Conservation (phyloP, 2,329 filamentous ascomycete genomes). For the Trichoderma oligosporum region DNA sequence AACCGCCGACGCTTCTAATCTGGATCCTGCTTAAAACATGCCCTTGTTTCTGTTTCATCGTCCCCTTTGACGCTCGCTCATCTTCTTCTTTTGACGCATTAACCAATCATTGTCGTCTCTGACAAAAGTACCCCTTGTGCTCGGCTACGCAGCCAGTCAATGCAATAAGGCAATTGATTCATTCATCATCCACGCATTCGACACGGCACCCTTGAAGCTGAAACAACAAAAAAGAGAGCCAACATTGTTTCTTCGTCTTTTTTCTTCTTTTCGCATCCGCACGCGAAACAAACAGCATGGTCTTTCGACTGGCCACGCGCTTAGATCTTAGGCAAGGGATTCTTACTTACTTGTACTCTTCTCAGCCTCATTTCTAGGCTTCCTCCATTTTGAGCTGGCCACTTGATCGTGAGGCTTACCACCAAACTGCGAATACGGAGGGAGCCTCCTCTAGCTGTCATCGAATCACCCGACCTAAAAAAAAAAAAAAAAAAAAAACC, state of each 20-base stretch:
- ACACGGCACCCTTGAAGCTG: conserved; percentile 13
- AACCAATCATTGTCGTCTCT: conserved; percentile 14
- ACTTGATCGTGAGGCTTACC: not conserved
- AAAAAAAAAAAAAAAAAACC: too few species aligned
- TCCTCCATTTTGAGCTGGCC: not conserved
- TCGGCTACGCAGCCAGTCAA: not conserved
- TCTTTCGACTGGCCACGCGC: not conserved
- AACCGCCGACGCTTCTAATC: not conserved
- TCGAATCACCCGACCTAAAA: conserved; percentile 17
- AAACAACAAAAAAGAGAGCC: not conserved
- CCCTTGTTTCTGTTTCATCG: conserved; percentile 10
- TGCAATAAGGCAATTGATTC: conserved; percentile 11
- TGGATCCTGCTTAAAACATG: not conserved
- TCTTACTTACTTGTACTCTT: not conserved
- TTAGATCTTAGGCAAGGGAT: not conserved
- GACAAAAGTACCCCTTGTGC: not conserved
- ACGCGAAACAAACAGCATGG: conserved; percentile 4
- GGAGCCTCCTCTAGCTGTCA: conserved; percentile 8
- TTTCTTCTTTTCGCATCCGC: not conserved
- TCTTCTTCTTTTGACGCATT: not conserved
- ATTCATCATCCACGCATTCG: conserved; percentile 8
- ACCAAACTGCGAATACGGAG: conserved; percentile 15
- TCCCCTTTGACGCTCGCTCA: not conserved
- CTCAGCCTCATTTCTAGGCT: conserved; percentile 11
- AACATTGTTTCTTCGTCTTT: not conserved